Conservation (phyloP, 805 yeast genomes). For the Yarrowia deformans region DNA sequence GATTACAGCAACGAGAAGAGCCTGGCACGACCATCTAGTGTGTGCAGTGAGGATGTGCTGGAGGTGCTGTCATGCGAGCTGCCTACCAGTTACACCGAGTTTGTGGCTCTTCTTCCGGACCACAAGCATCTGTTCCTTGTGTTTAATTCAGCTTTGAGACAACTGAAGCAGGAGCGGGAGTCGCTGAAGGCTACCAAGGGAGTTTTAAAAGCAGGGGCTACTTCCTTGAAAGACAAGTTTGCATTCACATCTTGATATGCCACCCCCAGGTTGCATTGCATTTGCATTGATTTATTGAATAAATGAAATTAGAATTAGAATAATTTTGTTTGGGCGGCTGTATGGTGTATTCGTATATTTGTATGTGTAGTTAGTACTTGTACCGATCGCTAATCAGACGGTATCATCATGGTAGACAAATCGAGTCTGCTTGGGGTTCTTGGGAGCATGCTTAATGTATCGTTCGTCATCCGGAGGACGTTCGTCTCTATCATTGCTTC, state of each 20-base stretch:
- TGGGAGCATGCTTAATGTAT: slow-evolving; percentile 63
- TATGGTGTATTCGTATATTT: background rate
- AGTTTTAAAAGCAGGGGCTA: background rate
- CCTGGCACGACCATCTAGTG: background rate
- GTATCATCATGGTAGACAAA: slow-evolving; percentile 70
- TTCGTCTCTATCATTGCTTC: slow-evolving; percentile 55
- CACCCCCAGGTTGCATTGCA: background rate
- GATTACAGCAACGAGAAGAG: background rate
- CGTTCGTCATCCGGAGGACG: slow-evolving; percentile 65
- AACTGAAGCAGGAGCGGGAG: slow-evolving; percentile 7
- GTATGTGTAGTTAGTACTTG: background rate
- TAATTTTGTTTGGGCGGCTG: background rate
- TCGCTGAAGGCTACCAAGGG: background rate
- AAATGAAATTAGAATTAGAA: background rate
- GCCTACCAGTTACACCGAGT: background rate
- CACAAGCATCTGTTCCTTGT: background rate
- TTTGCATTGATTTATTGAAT: slow-evolving; percentile 30
- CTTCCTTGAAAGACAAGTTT: slow-evolving; percentile 14
- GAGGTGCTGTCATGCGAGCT: slow-evolving; percentile 10
- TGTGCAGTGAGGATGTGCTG: slow-evolving; percentile 19
- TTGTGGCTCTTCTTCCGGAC: slow-evolving; percentile 10
- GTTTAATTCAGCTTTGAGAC: background rate
- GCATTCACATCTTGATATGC: background rate
- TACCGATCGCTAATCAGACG: slow-evolving; percentile 40
- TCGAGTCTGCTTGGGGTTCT: slow-evolving; percentile 58